Evolutionary conservation across 768 basidiomycete species (phyloP).

Genomic region (Aureoboletus auriporus): DNA sequence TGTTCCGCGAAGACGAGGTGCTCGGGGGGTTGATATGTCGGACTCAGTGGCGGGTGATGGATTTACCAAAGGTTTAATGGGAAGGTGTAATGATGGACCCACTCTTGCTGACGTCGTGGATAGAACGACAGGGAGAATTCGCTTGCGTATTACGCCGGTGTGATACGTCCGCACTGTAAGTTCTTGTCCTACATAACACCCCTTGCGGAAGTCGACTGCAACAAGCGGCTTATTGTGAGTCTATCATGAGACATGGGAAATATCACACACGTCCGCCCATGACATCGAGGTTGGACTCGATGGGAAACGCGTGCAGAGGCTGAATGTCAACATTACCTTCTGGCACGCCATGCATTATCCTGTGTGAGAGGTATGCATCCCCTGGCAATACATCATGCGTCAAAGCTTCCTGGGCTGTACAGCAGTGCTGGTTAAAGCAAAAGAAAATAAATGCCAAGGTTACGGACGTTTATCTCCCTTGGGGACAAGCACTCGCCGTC

Average conservation of each 20-base stretch:
- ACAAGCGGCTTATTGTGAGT: not conserved
- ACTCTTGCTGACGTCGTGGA: conserved; percentile 31
- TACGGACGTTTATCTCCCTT: conserved; percentile 74
- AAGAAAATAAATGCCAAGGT: not conserved
- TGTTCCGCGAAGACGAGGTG: conserved; percentile 61
- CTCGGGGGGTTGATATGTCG: conserved; percentile 30
- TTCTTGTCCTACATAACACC: conserved; percentile 98
- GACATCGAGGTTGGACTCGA: conserved; percentile 91
- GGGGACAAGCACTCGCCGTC: conserved; percentile 61
- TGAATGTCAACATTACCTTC: conserved; percentile 79
- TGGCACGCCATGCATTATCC: conserved; percentile 80
- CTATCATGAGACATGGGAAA: not conserved
- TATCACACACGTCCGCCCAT: conserved; percentile 82
- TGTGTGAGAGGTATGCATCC: conserved; percentile 70
- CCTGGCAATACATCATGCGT: conserved; percentile 50
- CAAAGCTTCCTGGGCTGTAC: conserved; percentile 48
- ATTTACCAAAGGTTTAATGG: conserved; percentile 22
- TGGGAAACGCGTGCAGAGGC: conserved; percentile 79
- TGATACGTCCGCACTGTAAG: conserved; percentile 95
- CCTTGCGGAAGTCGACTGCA: conserved; percentile 93
- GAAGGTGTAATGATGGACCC: conserved; percentile 18
- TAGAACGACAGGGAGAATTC: conserved; percentile 73
- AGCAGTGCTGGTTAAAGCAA: conserved; percentile 4
- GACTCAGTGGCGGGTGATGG: conserved; percentile 5
- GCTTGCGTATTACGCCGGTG: conserved; percentile 86